Percentiles rank a stretch among this genome's conserved stretches.
These are phyloP conservation scores for Yamadazyma mexicana DNA, from an alignment of 1,139 yeast species.

Conservation along the genomic window DNA sequence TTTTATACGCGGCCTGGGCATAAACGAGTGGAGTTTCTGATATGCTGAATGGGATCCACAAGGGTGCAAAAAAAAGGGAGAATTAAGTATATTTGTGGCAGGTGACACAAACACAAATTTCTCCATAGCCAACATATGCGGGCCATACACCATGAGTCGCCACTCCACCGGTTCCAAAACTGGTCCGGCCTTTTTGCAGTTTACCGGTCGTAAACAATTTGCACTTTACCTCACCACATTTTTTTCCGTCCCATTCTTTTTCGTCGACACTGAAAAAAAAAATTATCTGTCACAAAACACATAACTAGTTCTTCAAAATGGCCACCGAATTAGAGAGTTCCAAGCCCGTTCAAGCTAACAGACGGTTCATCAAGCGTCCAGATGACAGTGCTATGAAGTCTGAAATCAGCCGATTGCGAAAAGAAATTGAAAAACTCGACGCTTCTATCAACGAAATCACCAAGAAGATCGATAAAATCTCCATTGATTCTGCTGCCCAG, in stretches of 20 bases:
- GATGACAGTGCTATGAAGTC: conserved; percentile 65
- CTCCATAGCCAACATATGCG: too few relatives aligned
- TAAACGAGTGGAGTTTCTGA: not conserved
- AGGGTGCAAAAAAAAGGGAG: too few relatives aligned
- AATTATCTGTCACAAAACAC: not conserved
- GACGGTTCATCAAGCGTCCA: conserved; percentile 69
- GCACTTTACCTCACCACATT: not conserved
- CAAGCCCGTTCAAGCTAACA: conserved; percentile 15
- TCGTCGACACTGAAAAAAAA: conserved; percentile 4
- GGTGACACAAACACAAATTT: too few relatives aligned
- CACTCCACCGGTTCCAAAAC: too few relatives aligned
- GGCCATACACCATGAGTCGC: too few relatives aligned
- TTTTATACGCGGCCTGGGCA: not conserved
- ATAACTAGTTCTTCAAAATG: conserved; percentile 15
- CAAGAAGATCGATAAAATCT: conserved; percentile 44
- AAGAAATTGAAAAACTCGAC: conserved; percentile 73
- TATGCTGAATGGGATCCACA: too few relatives aligned
- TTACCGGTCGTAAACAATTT: not conserved
- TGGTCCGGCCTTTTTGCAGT: too few relatives aligned
- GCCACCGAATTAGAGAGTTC: conserved; percentile 18
- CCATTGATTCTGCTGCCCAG: conserved; percentile 41
- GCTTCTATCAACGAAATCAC: conserved; percentile 40
- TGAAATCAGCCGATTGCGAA: conserved; percentile 58
- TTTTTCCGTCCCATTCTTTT: not conserved
- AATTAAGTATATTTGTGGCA: too few relatives aligned